Evolutionary conservation across 208 protist genomes (phyloP).

Genomic region (Blechomonas ayalai): DNA sequence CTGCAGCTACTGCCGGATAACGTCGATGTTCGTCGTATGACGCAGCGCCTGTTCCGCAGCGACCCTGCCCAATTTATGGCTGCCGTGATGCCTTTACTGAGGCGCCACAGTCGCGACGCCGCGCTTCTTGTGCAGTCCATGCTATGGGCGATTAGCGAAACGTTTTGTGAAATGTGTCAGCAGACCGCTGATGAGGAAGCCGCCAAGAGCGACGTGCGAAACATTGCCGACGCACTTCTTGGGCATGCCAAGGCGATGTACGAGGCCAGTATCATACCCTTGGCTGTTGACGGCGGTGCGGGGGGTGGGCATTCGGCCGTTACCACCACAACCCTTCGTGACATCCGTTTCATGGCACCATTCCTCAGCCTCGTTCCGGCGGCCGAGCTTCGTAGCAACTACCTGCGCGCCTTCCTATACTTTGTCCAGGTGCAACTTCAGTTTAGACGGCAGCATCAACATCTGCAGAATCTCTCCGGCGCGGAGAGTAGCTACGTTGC

Average conservation of each 20-base stretch:
- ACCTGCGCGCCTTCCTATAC: slow-evolving; percentile 50
- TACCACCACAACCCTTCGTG: slow-evolving; percentile 14
- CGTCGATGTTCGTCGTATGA: slow-evolving; percentile 49
- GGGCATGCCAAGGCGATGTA: slow-evolving; percentile 58
- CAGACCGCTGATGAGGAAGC: neutral
- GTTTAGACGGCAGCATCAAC: slow-evolving; percentile 22
- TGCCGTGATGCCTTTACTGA: slow-evolving; percentile 50
- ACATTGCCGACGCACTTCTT: slow-evolving; percentile 24
- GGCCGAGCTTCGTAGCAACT: slow-evolving; percentile 35
- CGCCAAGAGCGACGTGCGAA: slow-evolving; percentile 16
- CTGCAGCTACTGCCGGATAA: slow-evolving; percentile 40
- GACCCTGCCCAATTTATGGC: slow-evolving; percentile 39
- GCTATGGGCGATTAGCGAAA: slow-evolving; percentile 38
- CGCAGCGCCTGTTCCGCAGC: slow-evolving; percentile 39
- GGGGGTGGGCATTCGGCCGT: slow-evolving; percentile 1
- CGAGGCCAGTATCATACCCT: slow-evolving; percentile 35
- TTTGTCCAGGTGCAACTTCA: slow-evolving; percentile 74
- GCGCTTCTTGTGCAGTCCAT: slow-evolving; percentile 60
- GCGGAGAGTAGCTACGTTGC: slow-evolving; percentile 30
- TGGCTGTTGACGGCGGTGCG: slow-evolving; percentile 8
- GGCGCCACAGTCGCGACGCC: slow-evolving; percentile 42
- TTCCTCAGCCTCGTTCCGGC: slow-evolving; percentile 61
- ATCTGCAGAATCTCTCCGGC: slow-evolving; percentile 19
- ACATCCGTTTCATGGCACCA: slow-evolving; percentile 65
- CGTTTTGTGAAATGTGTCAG: slow-evolving; percentile 28